Percentiles rank a stretch among this genome's conserved stretches.
These are phyloP conservation scores for Dacryopinax primogenitus DNA, from an alignment of 768 basidiomycete genomes.

Conservation along the genomic window DNA sequence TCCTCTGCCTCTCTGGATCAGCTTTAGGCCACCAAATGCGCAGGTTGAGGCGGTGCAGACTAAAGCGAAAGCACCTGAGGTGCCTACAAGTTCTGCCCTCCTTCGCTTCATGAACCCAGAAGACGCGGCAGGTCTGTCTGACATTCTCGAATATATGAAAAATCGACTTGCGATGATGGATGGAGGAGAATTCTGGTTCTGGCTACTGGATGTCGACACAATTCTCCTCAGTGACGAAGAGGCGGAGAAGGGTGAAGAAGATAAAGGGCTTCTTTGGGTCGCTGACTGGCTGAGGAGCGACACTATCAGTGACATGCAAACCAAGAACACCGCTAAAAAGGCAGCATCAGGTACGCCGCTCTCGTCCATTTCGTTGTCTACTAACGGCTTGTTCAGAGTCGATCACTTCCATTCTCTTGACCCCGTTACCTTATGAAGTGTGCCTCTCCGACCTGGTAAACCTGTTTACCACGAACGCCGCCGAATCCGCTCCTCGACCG, in stretches of 20 bases:
- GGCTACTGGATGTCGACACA: not conserved
- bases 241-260: slow-evolving; percentile 1
- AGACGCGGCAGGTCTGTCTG: not conserved
- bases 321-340: not conserved
- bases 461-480: not conserved
- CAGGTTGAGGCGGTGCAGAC: too few species aligned
- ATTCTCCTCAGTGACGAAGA: not conserved
- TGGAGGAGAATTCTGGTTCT: not conserved
- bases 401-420: not conserved
- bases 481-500: not conserved
- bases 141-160: not conserved
- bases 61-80: not conserved
- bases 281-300: not conserved
- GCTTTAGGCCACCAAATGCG: not conserved
- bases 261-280: not conserved
- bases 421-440: not conserved
- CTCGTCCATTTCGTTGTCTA: not conserved
- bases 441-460: not conserved
- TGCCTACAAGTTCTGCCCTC: not conserved
- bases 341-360: not conserved
- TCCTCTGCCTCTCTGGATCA: not conserved
- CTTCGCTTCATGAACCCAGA: not conserved
- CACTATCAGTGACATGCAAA: not conserved
- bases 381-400: not conserved
- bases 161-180: not conserved